Conservation (phyloP, 768 basidiomycete species). For the Macrolepiota albuminosa region DNA sequence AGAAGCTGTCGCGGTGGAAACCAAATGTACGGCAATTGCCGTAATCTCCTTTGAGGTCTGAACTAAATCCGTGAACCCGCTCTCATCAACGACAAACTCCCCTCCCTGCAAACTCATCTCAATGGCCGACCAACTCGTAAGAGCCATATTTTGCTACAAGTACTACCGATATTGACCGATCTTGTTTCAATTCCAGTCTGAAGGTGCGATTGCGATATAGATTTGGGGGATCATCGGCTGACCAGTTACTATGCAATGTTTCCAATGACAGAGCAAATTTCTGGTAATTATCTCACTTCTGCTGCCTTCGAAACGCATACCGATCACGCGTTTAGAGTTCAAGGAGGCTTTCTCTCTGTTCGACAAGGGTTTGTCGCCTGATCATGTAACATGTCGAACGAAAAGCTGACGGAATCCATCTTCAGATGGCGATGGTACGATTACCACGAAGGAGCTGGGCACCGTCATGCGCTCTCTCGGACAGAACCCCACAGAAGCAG, state of each 20-base stretch:
- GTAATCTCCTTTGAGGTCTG: conserved; percentile 10
- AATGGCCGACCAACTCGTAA: conserved; percentile 58
- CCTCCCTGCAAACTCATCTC: conserved; percentile 7
- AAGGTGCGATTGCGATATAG: conserved; percentile 37
- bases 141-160: conserved; percentile 16
- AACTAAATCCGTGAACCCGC: neutral
- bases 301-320: neutral
- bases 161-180: conserved; percentile 2
- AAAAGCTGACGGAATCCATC: conserved; percentile 3
- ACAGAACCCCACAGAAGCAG: conserved; percentile 89
- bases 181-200: conserved; percentile 35
- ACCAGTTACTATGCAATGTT: neutral
- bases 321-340: conserved; percentile 61
- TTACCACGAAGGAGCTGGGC: conserved; percentile 86
- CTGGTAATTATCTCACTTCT: conserved; percentile 47
- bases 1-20: neutral
- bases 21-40: conserved; percentile 19
- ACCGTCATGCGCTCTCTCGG: conserved; percentile 92
- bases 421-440: conserved; percentile 90
- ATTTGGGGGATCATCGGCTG: neutral
- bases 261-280: conserved; percentile 70
- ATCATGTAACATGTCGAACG: conserved; percentile 5
- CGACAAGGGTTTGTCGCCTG: conserved; percentile 70
- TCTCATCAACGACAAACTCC: conserved; percentile 2
- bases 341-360: conserved; percentile 99